Conservation (phyloP, 768 basidiomycete genomes). For the Mycena vulgaris region DNA sequence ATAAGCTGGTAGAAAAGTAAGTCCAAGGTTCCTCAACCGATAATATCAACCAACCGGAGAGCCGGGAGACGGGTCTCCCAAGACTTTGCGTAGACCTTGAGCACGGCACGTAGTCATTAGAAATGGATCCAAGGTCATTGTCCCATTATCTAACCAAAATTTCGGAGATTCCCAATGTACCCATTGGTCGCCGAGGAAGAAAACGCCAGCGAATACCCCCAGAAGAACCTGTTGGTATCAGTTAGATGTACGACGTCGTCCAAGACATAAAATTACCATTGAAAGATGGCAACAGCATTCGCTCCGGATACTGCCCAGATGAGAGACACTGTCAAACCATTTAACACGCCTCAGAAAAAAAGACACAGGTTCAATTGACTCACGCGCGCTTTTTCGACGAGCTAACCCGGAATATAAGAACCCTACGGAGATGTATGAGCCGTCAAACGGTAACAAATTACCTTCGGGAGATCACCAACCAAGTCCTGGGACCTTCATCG, state of each 20-base stretch:
- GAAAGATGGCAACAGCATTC: slow-evolving; percentile 84
- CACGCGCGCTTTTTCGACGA: slow-evolving; percentile 75
- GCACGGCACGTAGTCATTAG: background rate
- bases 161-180: slow-evolving; percentile 83
- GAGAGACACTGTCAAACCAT: slow-evolving; percentile 64
- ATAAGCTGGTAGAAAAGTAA: slow-evolving; percentile 58
- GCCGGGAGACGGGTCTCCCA: slow-evolving; percentile 81
- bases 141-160: slow-evolving; percentile 67
- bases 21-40: background rate
- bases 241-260: slow-evolving; percentile 4
- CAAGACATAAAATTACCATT: slow-evolving; percentile 67
- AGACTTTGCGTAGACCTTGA: slow-evolving; percentile 68
- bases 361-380: slow-evolving; percentile 35
- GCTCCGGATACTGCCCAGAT: slow-evolving; percentile 82
- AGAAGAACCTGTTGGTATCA: slow-evolving; percentile 48
- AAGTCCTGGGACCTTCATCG: background rate
- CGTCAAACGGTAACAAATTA: background rate
- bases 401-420: slow-evolving; percentile 84
- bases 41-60: slow-evolving; percentile 58
- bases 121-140: background rate
- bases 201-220: slow-evolving; percentile 85
- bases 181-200: slow-evolving; percentile 82
- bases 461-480: slow-evolving; percentile 53
- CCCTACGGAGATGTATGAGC: slow-evolving; percentile 52
- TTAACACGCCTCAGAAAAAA: background rate